Evolutionary conservation across 805 yeast species (phyloP), one percentile per base, ranked within the genome.

Genomic region (Candida broadrunensis): DNA sequence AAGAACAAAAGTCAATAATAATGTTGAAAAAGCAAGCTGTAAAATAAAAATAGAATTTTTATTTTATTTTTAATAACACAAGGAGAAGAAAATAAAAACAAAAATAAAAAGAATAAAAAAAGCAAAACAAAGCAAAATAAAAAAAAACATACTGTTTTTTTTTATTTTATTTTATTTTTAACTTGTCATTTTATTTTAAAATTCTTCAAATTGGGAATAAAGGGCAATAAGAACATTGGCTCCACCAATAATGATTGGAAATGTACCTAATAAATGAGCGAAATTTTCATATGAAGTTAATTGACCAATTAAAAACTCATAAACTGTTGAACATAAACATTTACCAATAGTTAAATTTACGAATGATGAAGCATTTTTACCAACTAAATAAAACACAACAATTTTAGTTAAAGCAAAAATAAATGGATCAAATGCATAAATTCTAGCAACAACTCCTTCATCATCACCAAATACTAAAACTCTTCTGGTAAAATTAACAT

Each of bases 391-490:
- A 46, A 67, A 65, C 19, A 72, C 45, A 45, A 78, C 51, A 23
- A 73, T 55, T 55, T 78, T 78, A 38, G 67, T 45, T 49, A 80
- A 57, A 42, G 74, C 73, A 56, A 75, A 78, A 36, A 72, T 61
- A 46, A 80, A 69, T 32, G 85, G 84, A 56, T 80, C 86, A 56
- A 56, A 70, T 37, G 52, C 59, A 55, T 68, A 67, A 41, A 63
- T 60, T 58, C 75, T 65, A 32, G 64, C 60, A 40, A 60, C 55
- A 33, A 63, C 48, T 33, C 60, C 52, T 20, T 54, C 57, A 23
- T 61, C 67, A 37, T 58, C 64, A 46, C 63, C 65, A 39, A 60
- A 52, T 19, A 55, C 59, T 36, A 64, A 56, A 29, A 62, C 58
- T 54, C 73, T 61, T 55, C 68, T 62, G 42, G 80, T 63, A 52